A percentile compares a stretch with the other conserved stretches of the same genome.
phyloP scores from a whole-genome alignment of 352 stramenopile species.

The Phytopythium cucurbitacearum region DNA sequence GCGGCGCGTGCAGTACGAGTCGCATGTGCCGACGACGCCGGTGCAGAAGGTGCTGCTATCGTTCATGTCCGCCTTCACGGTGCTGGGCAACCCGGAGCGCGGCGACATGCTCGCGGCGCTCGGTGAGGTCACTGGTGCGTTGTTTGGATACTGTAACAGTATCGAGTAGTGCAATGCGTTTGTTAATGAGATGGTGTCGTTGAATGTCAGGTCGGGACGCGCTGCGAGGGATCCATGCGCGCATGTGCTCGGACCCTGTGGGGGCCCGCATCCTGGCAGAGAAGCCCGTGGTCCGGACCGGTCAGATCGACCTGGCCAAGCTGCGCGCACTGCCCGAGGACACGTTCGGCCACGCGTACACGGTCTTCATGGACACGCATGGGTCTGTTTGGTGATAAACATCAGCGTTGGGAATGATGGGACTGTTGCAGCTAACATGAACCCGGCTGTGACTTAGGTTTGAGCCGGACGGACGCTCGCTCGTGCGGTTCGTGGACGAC shows the following conservation, averaged over 20 bases:
- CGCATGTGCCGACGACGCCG: slow-evolving; percentile 71
- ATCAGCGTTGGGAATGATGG: neutral
- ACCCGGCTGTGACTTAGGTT: slow-evolving; percentile 36
- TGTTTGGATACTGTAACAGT: no score
- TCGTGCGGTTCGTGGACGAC: slow-evolving; percentile 90
- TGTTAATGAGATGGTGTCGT: neutral
- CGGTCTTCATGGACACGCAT: slow-evolving; percentile 88
- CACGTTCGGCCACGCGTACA: slow-evolving; percentile 90
- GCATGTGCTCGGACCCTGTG: slow-evolving; percentile 85
- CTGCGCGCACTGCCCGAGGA: slow-evolving; percentile 63
- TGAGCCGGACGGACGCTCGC: slow-evolving; percentile 82
- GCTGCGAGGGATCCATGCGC: slow-evolving; percentile 74
- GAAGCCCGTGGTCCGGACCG: slow-evolving; percentile 75
- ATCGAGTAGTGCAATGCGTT: neutral
- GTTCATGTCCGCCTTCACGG: slow-evolving; percentile 82
- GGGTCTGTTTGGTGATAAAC: slow-evolving; percentile 24
- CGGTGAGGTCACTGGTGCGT: slow-evolving; percentile 90
- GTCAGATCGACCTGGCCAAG: slow-evolving; percentile 65
- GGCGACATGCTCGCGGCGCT: slow-evolving; percentile 94
- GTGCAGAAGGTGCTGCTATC: slow-evolving; percentile 88
- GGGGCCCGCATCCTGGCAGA: slow-evolving; percentile 88
- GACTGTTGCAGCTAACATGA: neutral
- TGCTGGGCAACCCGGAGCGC: slow-evolving; percentile 90
- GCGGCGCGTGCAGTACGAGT: slow-evolving; percentile 58
- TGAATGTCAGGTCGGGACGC: slow-evolving; percentile 48